Conservation (phyloP, 495 filamentous ascomycete genomes). For the Daldinia bambusicola region DNA sequence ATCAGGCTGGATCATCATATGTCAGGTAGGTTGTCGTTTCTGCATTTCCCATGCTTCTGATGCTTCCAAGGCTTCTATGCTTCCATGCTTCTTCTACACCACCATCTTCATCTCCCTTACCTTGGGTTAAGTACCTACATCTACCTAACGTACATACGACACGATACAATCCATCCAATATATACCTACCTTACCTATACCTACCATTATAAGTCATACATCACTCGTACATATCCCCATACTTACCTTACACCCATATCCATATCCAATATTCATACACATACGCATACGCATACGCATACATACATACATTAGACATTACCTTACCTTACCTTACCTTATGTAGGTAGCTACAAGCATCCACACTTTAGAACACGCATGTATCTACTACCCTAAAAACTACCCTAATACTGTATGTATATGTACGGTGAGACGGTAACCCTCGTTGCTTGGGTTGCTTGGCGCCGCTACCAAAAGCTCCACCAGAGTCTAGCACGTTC, state of each 20-base stretch:
- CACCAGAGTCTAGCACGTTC: conserved; percentile 45
- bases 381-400: conserved; percentile 7
- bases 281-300: neutral
- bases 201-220: neutral
- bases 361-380: neutral
- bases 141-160: neutral
- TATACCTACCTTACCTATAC: neutral
- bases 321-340: neutral
- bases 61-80: neutral
- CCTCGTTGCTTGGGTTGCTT: conserved; percentile 27
- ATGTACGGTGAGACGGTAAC: conserved; percentile 38
- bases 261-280: neutral
- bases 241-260: neutral
- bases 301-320: neutral
- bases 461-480: conserved; percentile 32
- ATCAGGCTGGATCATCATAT: too few species aligned
- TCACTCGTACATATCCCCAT: neutral
- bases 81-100: neutral
- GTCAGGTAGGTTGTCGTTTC: too few species aligned
- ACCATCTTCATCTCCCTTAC: neutral
- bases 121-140: conserved; percentile 9
- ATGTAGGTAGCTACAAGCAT: neutral
- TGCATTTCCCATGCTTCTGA: conserved; percentile 4
- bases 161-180: too few species aligned
- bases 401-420: conserved; percentile 20